Evolutionary conservation across 2,329 filamentous ascomycete genomes (phyloP).

Genomic region (Fusarium sororula): DNA sequence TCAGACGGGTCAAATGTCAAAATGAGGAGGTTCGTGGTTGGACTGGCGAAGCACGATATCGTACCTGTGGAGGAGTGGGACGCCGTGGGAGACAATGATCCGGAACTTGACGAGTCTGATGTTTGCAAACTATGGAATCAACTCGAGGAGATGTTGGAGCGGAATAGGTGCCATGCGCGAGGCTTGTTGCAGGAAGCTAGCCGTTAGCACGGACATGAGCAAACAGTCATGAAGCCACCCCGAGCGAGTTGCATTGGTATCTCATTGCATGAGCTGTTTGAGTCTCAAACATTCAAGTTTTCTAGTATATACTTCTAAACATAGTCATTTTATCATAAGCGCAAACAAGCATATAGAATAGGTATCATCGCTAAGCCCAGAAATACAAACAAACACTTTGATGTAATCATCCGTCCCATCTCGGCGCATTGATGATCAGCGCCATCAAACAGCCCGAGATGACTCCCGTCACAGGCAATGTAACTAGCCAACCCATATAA

Average conservation of each 20-base stretch:
- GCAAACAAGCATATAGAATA: background rate
- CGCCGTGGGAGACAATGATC: background rate
- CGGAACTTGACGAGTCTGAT: constrained; percentile 1
- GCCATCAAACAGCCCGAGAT: constrained; percentile 64
- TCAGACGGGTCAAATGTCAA: background rate
- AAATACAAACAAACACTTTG: background rate
- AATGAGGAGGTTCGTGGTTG: constrained; percentile 1
- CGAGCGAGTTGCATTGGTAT: background rate
- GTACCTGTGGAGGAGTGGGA: background rate
- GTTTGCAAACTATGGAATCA: background rate
- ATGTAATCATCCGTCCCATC: constrained; percentile 37
- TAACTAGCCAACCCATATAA: constrained; percentile 61
- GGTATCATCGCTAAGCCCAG: constrained; percentile 1
- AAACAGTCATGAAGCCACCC: background rate
- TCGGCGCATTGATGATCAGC: constrained; percentile 63
- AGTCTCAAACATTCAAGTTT: background rate
- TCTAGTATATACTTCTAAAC: background rate
- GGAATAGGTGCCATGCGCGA: background rate
- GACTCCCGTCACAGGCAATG: constrained; percentile 59
- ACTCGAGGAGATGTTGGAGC: background rate
- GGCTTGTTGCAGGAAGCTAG: background rate
- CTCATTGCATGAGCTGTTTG: no score
- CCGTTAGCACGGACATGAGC: background rate
- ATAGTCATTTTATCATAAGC: background rate
- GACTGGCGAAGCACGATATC: background rate